A percentile compares a stretch with the other conserved stretches of the same genome.
Evolutionary conservation across 2,329 filamentous ascomycete species (phyloP).

Genomic region (Fusarium sp.): DNA sequence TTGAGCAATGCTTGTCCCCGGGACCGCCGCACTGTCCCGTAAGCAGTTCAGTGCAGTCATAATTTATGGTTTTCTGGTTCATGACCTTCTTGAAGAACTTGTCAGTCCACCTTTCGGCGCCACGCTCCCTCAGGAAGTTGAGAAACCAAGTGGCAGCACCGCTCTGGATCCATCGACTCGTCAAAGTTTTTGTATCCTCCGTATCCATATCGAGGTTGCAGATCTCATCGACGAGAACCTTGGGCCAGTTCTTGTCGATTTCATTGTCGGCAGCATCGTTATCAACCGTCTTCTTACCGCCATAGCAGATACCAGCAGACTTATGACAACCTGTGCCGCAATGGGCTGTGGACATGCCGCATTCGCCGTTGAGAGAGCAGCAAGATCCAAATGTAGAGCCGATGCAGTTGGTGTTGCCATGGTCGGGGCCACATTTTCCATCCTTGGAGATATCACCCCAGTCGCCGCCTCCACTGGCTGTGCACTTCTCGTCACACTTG

Average conservation of each 20-base stretch:
- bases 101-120: not conserved
- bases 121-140: not conserved
- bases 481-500: not conserved
- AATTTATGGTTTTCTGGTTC: not conserved
- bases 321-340: slow-evolving; percentile 18
- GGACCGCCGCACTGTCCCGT: not conserved
- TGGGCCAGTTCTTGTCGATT: not conserved
- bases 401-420: slow-evolving; percentile 4
- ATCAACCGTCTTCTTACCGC: slow-evolving; percentile 7
- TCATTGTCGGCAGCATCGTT: not conserved
- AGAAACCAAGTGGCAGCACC: not conserved
- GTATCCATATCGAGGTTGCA: not conserved
- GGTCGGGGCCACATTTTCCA: slow-evolving; percentile 10
- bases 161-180: not conserved
- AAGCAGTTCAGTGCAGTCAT: not conserved
- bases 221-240: not conserved
- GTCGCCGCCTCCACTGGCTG: not conserved
- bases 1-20: not conserved
- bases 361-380: slow-evolving; percentile 11
- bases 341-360: not conserved
- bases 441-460: slow-evolving; percentile 1
- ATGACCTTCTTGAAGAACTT: not conserved
- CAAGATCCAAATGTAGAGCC: slow-evolving; percentile 17
- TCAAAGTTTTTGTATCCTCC: not conserved
- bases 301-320: not conserved